Percentiles rank a stretch among this genome's conserved stretches.
Evolutionary conservation across 495 filamentous ascomycete species (phyloP).

Genomic region (Pyronema omphalodes): DNA sequence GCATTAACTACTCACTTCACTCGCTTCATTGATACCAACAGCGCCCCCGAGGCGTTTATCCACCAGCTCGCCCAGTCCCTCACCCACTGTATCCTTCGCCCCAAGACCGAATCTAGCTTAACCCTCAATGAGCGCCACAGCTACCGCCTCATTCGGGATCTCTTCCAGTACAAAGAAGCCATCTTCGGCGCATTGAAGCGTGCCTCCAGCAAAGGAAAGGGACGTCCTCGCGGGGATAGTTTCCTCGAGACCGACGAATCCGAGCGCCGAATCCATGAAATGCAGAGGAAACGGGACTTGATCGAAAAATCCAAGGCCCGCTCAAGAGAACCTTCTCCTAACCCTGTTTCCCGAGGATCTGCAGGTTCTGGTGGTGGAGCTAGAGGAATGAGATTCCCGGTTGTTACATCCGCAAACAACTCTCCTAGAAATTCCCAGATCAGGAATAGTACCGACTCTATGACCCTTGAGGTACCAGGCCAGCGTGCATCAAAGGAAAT

Average conservation of each 20-base stretch:
- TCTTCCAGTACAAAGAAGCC: slow-evolving; percentile 80
- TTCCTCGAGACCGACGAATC: slow-evolving; percentile 56
- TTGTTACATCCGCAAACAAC: too few relatives aligned
- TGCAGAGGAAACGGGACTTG: slow-evolving; percentile 73
- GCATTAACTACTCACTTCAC: slow-evolving; percentile 97
- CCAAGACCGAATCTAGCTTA: slow-evolving; percentile 64
- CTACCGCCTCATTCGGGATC: slow-evolving; percentile 79
- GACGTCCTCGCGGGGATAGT: slow-evolving; percentile 70
- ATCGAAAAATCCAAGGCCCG: slow-evolving; percentile 51
- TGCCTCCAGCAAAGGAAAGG: slow-evolving; percentile 49
- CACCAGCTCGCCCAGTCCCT: slow-evolving; percentile 57
- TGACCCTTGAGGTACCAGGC: too few relatives aligned
- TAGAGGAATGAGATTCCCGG: too few relatives aligned
- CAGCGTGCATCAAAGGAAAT: too few relatives aligned
- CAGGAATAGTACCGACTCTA: too few relatives aligned
- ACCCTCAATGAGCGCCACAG: slow-evolving; percentile 90
- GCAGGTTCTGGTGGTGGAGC: too few relatives aligned
- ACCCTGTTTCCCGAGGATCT: too few relatives aligned
- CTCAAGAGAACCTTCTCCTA: slow-evolving; percentile 20
- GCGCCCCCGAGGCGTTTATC: slow-evolving; percentile 77
- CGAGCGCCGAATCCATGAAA: slow-evolving; percentile 82
- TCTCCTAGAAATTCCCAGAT: too few relatives aligned
- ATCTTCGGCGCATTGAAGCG: slow-evolving; percentile 96
- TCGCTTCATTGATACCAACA: slow-evolving; percentile 87
- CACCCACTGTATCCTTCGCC: slow-evolving; percentile 74